Evolutionary conservation across 768 basidiomycete species (phyloP).

Genomic region (Auricularia auricula-judae): DNA sequence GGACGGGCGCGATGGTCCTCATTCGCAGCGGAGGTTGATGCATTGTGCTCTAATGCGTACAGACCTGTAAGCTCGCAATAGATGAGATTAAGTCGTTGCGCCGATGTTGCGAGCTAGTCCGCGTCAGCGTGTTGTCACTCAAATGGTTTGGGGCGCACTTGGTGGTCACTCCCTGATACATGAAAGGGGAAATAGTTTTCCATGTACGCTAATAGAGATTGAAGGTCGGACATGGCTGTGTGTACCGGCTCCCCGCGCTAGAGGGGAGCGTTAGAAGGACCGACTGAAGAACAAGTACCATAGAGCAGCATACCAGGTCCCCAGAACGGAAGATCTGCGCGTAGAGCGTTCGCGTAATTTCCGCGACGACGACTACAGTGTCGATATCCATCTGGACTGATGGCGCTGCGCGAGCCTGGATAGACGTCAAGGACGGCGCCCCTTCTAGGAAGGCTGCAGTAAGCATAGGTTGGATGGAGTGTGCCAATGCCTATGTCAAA

Average conservation of each 20-base stretch:
- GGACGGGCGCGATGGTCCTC: neutral
- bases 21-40: constrained; percentile 11
- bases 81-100: constrained; percentile 62
- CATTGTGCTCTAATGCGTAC: constrained; percentile 29
- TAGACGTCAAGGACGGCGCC: constrained; percentile 70
- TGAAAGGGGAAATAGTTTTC: constrained; percentile 79
- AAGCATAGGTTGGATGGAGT: constrained; percentile 66
- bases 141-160: neutral
- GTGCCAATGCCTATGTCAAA: constrained; percentile 38
- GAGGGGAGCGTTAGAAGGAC: constrained; percentile 7
- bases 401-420: constrained; percentile 32
- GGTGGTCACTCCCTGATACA: constrained; percentile 24
- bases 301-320: constrained; percentile 12
- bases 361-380: constrained; percentile 38
- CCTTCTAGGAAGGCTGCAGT: constrained; percentile 80
- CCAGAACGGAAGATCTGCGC: constrained; percentile 36
- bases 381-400: constrained; percentile 36
- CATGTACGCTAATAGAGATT: constrained; percentile 59
- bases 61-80: constrained; percentile 71
- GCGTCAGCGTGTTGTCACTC: constrained; percentile 1
- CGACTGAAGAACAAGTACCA: constrained; percentile 18
- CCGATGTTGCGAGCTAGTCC: constrained; percentile 47
- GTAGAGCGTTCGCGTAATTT: constrained; percentile 53
- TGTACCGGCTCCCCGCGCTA: neutral
- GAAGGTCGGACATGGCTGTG: constrained; percentile 31